Evolutionary conservation across 148 eudicot species (phyloP).

Genomic region (Vaccinium myrtillus): DNA sequence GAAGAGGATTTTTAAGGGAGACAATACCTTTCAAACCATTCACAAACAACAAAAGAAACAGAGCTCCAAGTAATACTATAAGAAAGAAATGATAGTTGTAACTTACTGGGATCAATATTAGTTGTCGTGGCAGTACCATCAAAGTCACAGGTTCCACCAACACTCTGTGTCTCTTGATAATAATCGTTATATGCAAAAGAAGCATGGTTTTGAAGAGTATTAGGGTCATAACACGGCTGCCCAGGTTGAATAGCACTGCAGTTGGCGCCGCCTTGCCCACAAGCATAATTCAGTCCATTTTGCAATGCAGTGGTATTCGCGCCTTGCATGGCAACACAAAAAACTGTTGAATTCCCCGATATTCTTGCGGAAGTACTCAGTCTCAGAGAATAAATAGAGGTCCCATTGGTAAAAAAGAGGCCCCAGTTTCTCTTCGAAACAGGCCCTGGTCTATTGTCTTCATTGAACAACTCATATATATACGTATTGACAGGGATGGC

Average conservation of each 20-base stretch:
- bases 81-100: background rate
- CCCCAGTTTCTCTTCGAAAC: constrained; percentile 82
- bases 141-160: constrained; percentile 93
- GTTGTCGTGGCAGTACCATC: constrained; percentile 77
- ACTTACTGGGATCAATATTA: constrained; percentile 82
- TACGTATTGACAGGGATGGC: constrained; percentile 69
- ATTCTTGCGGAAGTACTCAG: constrained; percentile 36
- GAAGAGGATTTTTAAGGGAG: background rate
- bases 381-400: constrained; percentile 62
- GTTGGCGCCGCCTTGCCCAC: constrained; percentile 84
- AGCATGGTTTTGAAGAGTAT: constrained; percentile 83
- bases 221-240: constrained; percentile 70
- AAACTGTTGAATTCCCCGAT: constrained; percentile 52
- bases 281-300: constrained; percentile 87
- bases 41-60: background rate
- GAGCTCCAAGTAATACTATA: background rate
- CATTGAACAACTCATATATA: constrained; percentile 84
- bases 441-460: constrained; percentile 77
- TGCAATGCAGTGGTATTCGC: constrained; percentile 58
- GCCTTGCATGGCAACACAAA: constrained; percentile 67
- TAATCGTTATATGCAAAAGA: constrained; percentile 94
- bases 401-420: constrained; percentile 63
- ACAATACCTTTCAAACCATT: background rate
- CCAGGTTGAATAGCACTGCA: constrained; percentile 85
- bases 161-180: constrained; percentile 72